Evolutionary conservation across 129 eudicot species (phyloP), one percentile per base, ranked within the genome.

Genomic region (Logfia minima): DNA sequence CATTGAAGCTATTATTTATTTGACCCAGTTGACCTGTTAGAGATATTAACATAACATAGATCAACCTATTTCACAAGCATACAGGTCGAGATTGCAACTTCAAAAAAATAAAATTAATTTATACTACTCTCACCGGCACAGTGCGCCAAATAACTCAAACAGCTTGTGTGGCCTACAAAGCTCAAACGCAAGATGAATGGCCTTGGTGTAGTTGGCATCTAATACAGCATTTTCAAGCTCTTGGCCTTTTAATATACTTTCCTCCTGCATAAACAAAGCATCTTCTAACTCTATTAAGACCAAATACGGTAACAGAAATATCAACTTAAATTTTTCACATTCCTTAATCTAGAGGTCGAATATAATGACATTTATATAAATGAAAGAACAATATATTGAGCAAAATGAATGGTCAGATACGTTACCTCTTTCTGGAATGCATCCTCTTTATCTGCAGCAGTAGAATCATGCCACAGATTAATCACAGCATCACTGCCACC

Each of bases 401-500:
- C 2, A n/a, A 34, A 53, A 35, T n/a, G 8, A 66, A 0, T 23
- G 16, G 35, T 35, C 26, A 65, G 74, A 75, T 71, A 61, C 17
- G 81, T 77, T 68, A 89, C 99, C 83, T 94, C 97, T 87, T 89
- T 89, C 77, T 85, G 90, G 65, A 89, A 89, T 5, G 85, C 97
- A 71, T 91, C 99, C 80, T 88, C 99, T 76, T 87, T 89, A 39
- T 94, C 99, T 37, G 88, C 83, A 75, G 92, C 90, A 24, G 99
- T 94, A 31, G 92, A 89, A 77, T 94, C 99, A 66, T 94, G 93
- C 99, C 99, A 94, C 75, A 94, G 70, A 76, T 86, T 94, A 17
- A 94, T 87, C 19, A 91, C 86, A 18, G 99, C 96, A 85, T 94
- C 99, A 83, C 92, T 79, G 56, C 97, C 97, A 72, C 99, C 97